Conservation (phyloP, 2,329 filamentous ascomycete genomes). For the Phaeosphaeria sp. region DNA sequence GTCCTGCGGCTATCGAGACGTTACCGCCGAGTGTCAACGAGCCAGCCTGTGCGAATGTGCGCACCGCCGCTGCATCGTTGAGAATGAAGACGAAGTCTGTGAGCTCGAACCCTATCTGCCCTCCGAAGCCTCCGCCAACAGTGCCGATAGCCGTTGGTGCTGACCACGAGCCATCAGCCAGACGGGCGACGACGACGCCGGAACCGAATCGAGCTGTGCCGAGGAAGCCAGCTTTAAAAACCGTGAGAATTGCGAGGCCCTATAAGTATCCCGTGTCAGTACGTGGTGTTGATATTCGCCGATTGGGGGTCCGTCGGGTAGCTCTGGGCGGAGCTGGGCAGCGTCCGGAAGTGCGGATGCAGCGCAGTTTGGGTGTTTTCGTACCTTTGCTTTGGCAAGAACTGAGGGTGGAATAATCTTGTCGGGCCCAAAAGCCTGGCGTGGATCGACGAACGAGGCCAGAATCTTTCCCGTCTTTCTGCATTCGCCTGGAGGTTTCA, state of each 20-base stretch:
- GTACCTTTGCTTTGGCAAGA: constrained; percentile 88
- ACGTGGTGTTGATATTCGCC: background rate
- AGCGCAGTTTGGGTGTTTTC: background rate
- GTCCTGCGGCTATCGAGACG: constrained; percentile 92
- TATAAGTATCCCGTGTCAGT: constrained; percentile 33
- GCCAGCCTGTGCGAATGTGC: constrained; percentile 91
- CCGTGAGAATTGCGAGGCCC: constrained; percentile 84
- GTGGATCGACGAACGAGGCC: constrained; percentile 90
- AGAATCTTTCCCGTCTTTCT: constrained; percentile 97
- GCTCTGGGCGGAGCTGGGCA: background rate
- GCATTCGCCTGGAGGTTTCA: constrained; percentile 77
- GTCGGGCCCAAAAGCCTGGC: constrained; percentile 92
- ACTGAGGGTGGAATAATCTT: constrained; percentile 94
- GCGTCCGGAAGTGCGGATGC: background rate
- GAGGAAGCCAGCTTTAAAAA: constrained; percentile 86
- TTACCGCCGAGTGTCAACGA: constrained; percentile 94
- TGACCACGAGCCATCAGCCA: constrained; percentile 80
- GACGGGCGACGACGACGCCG: constrained; percentile 80
- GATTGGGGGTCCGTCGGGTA: background rate
- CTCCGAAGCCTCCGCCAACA: constrained; percentile 81
- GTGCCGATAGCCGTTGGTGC: constrained; percentile 83
- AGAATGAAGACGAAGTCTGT: constrained; percentile 98
- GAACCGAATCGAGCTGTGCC: constrained; percentile 83
- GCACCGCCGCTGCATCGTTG: constrained; percentile 87
- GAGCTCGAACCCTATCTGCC: constrained; percentile 85